Base-by-base conservation (phyloP, 2,329 filamentous ascomycete genomes). In the Bisporella sp. region DNA sequence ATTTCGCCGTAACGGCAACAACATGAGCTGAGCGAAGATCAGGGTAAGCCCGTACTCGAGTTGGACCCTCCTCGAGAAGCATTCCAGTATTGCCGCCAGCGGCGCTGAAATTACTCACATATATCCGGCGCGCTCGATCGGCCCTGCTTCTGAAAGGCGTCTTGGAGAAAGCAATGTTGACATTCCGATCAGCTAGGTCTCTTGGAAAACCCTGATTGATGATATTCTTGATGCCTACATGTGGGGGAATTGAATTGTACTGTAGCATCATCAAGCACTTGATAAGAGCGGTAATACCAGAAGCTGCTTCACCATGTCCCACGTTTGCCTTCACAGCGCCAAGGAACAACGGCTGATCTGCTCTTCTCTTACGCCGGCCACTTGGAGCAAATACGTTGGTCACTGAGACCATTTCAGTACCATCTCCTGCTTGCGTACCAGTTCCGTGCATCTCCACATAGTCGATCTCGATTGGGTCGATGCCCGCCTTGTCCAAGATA, bases 381-480 rank as follows among this genome's bases (percentile, higher is more conserved):
- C 72, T 70, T 28, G 78, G 78, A 41, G 79, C 80, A 58, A 85
- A 85, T 21, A 78, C 72, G 45, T 79, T 76, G 39, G 82, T 81
- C 45, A 95, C 85, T 0, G 85, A 89, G 1, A 81, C 74, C 84
- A 92, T 91, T 66, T 96, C 90, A 4, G 82, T 85, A 6, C 82
- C 83, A 62, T 95, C 89, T 54, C 87, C 89, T 32, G 86, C 88
- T 66, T 93, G 87, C 0, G 88, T 95, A 32, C 89, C 89, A 3
- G 89, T 95, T 11, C 87, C 89, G 66, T 95, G 89, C 83, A 93
- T 89, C 68, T 95, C 89, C 6, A 95, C 83, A 62, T 92, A 95
- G 66, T 82, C 82, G 45, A 95, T 77, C 55, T 91, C 85, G 46
- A 82, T 76, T 1, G 88, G 85, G 61, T 91, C 83, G 28, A 93